Evolutionary conservation across 169 alveolate genomes (phyloP).

Genomic region (Eimeria necatrix): DNA sequence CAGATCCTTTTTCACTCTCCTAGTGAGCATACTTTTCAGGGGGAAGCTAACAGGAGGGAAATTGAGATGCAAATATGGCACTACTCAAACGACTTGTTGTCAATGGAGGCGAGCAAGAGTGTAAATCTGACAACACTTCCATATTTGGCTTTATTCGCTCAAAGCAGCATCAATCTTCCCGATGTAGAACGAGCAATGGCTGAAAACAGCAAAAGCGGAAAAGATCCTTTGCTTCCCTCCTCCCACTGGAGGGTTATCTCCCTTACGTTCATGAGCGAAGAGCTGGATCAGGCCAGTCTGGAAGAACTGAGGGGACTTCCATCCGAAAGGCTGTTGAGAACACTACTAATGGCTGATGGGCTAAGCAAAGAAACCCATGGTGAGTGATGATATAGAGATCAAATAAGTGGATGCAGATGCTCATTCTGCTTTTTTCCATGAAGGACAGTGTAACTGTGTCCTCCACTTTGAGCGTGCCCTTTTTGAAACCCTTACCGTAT

Average conservation of each 20-base stretch:
- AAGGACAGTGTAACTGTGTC: neutral
- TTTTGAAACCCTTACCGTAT: neutral
- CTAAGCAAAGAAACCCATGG: constrained; percentile 38
- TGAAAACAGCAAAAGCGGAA: constrained; percentile 34
- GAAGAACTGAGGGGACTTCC: constrained; percentile 87
- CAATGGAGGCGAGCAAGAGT: constrained; percentile 77
- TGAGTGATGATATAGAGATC: neutral
- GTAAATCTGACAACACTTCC: constrained; percentile 77
- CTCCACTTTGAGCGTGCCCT: neutral
- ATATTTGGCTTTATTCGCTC: constrained; percentile 76
- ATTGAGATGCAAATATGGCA: constrained; percentile 93
- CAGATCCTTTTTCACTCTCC: constrained; percentile 92
- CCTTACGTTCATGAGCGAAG: constrained; percentile 91
- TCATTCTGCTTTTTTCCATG: neutral
- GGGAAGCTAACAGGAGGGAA: constrained; percentile 91
- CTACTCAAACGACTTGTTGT: constrained; percentile 85
- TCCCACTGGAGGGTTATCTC: constrained; percentile 90
- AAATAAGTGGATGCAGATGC: neutral
- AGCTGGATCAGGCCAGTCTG: constrained; percentile 88
- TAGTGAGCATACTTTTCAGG: constrained; percentile 92
- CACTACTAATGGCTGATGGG: constrained; percentile 86
- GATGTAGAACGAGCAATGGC: constrained; percentile 76
- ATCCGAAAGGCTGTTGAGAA: constrained; percentile 89
- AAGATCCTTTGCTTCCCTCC: constrained; percentile 70
- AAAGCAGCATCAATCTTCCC: constrained; percentile 76